Percentiles rank a stretch among this genome's conserved stretches.
These are phyloP conservation scores for Chalciporus chontae DNA, from an alignment of 768 basidiomycete genomes.

Conservation along the genomic window DNA sequence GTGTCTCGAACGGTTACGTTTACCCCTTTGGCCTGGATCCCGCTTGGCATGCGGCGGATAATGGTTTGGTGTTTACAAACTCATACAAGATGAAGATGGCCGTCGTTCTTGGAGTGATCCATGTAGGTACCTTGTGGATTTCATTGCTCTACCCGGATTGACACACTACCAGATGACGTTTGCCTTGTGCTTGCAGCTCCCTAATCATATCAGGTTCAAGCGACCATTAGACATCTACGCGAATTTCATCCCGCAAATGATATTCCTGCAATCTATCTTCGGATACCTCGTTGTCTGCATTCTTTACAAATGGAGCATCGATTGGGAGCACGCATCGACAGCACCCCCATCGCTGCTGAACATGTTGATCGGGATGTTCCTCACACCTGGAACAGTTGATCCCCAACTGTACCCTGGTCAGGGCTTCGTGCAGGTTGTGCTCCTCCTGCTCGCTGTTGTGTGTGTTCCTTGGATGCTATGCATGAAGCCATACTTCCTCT, in stretches of 20 bases:
- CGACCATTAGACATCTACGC: constrained; percentile 82
- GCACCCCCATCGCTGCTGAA: constrained; percentile 88
- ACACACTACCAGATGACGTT: constrained; percentile 83
- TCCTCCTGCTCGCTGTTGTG: constrained; percentile 73
- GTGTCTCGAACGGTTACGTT: constrained; percentile 56
- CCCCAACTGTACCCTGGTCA: constrained; percentile 86
- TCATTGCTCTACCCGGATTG: constrained; percentile 5
- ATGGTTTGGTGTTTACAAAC: constrained; percentile 90
- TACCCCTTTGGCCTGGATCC: constrained; percentile 96
- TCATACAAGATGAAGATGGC: constrained; percentile 99
- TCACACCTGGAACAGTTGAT: constrained; percentile 80
- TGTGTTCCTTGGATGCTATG: constrained; percentile 96
- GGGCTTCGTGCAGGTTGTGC: constrained; percentile 71
- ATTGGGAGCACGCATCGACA: constrained; percentile 73
- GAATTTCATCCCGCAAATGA: constrained; percentile 95
- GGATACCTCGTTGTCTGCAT: constrained; percentile 94
- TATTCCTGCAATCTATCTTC: constrained; percentile 97
- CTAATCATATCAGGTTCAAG: constrained; percentile 94
- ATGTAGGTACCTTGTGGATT: constrained; percentile 52
- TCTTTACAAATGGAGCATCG: constrained; percentile 94
- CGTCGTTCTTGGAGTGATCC: constrained; percentile 91
- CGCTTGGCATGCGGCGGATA: constrained; percentile 91
- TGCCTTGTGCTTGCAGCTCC: constrained; percentile 91
- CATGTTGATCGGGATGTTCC: constrained; percentile 96
- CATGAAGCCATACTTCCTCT: constrained; percentile 87